Base-by-base conservation (phyloP, 371 early-diverging fungal genomes). In the Smittium culicis region DNA sequence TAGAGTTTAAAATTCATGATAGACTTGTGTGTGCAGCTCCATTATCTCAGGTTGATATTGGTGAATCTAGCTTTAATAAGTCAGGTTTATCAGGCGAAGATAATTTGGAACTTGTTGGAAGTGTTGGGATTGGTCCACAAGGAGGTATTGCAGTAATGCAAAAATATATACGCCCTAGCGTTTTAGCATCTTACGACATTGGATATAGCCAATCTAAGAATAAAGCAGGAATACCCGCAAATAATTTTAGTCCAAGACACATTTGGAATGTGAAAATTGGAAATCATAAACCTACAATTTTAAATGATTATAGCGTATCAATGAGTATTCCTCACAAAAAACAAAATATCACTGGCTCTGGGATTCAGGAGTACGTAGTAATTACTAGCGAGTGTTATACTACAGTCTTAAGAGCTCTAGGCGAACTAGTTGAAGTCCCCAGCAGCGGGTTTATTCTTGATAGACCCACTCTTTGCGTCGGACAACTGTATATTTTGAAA, bases 141-240 rank as follows among this genome's bases (percentile, higher is more conserved):
- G 94, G 94, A 0, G 76, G 88, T 0, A 74, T 95, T 8, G 86
- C 83, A 35, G 84, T 93, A n/a, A 83, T 93, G 61, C 88, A 87
- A 77, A 81, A 88, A 31, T 86, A 87, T 69, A 76, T 94, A 20
- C 81, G 87, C 65, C 93, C 94, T 0, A 78, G 84, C 56, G 79
- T 89, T 0, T 68, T 88, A 0, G 86, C 86, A 27, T 80, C 84
- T 2, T 89, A 88, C 56, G 79, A 82, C 11, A 79, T 89, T 55
- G 74, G 82, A 1, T 88, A 84, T 30, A 81, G 85, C 59, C 83
- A 83, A 55, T 78, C 75, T 5, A 64, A 70, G 16, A 62, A 71
- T 66, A 71, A 69, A 56, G 66, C 69, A 0, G 65, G 57, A 57
- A 25, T 25, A 20, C 25, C 57, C 8, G 57, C 27, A 57, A 16